These are phyloP conservation scores for Biscutella auriculata DNA, from an alignment of 441 rosid species.

Conservation along the genomic window DNA sequence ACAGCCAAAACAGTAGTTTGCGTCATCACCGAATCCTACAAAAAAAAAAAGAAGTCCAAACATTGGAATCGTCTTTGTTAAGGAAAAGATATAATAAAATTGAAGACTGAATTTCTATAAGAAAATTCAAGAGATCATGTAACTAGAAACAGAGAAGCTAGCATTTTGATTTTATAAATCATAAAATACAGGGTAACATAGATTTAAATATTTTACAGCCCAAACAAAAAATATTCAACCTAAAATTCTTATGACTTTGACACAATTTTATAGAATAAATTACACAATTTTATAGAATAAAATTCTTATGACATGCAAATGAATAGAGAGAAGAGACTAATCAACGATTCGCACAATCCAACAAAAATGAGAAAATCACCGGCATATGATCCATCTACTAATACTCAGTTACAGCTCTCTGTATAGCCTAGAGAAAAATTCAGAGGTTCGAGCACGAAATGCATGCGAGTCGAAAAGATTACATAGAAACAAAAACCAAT, in stretches of 20 bases:
- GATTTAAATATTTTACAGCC: neutral
- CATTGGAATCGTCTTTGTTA: neutral
- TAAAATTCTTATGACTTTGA: neutral
- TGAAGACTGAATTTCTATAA: neutral
- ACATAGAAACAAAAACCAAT: neutral
- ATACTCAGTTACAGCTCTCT: no score
- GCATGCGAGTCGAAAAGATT: neutral
- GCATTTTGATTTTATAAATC: neutral
- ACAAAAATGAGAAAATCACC: neutral
- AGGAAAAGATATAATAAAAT: neutral
- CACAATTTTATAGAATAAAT: no score
- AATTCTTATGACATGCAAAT: constrained; percentile 1
- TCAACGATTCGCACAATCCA: neutral
- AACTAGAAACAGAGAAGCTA: neutral
- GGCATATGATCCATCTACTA: no score
- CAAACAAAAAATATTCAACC: neutral
- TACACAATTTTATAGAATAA: no score
- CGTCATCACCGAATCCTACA: constrained; percentile 15
- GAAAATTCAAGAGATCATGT: neutral
- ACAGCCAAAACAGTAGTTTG: constrained; percentile 17
- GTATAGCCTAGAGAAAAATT: neutral
- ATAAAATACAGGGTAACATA: neutral
- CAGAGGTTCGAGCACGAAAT: neutral
- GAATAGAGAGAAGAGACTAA: neutral
- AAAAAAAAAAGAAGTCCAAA: neutral